phyloP scores from a whole-genome alignment of 768 basidiomycete genomes.

The Leucocoprinus birnbaumii region DNA sequence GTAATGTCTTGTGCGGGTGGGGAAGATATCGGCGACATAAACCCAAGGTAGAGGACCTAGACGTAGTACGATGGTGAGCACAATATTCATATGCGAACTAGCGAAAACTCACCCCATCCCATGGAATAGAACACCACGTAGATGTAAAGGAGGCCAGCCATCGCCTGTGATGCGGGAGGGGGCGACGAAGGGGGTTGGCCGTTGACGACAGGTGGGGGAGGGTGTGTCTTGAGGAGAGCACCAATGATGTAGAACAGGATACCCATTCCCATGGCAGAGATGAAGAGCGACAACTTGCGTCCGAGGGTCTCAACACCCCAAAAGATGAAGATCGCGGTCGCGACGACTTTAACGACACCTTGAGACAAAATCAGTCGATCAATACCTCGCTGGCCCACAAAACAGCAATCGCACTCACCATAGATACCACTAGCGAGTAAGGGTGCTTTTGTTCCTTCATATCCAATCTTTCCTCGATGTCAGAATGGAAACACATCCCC shows the following conservation, averaged over 20 bases:
- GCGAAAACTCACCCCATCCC: constrained; percentile 61
- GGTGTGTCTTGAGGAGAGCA: constrained; percentile 78
- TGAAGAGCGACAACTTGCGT: constrained; percentile 66
- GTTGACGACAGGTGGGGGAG: constrained; percentile 36
- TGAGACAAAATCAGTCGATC: neutral
- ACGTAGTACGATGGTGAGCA: constrained; percentile 15
- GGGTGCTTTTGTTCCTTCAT: constrained; percentile 51
- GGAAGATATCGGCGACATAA: constrained; percentile 84
- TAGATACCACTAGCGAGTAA: constrained; percentile 76
- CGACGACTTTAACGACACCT: constrained; percentile 63
- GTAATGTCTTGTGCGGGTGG: constrained; percentile 78
- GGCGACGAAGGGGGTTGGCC: constrained; percentile 29
- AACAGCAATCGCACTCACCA: constrained; percentile 19
- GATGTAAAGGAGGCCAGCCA: constrained; percentile 86
- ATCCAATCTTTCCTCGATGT: constrained; percentile 52
- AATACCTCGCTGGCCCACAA: neutral
- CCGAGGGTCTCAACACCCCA: constrained; percentile 67
- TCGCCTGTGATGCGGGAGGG: constrained; percentile 64
- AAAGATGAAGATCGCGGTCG: constrained; percentile 65
- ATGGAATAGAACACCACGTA: constrained; percentile 88
- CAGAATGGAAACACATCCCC: constrained; percentile 2
- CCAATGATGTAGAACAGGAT: constrained; percentile 80
- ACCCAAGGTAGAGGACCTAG: constrained; percentile 48
- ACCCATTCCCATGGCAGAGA: constrained; percentile 79
- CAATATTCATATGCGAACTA: constrained; percentile 19